phyloP scores from a whole-genome alignment of 2,329 filamentous ascomycete genomes.

The Talaromyces albobiverticillius region DNA sequence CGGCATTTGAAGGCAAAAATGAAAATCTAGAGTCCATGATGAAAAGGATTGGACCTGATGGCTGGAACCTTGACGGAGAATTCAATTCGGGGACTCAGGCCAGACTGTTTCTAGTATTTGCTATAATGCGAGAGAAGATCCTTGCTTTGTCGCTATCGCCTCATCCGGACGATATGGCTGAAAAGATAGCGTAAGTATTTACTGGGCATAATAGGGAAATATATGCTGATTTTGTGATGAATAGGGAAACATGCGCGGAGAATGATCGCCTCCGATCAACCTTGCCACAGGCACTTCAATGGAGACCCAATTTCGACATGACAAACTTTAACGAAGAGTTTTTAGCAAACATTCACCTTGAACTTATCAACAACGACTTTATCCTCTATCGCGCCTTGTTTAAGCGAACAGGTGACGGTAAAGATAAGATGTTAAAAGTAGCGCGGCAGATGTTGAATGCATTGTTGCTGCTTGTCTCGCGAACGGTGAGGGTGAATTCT shows the following conservation, averaged over 20 bases:
- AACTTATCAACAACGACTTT: conserved; percentile 8
- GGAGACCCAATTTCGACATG: not conserved
- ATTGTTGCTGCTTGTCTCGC: not conserved
- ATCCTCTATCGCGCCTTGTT: not conserved
- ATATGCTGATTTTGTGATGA: not conserved
- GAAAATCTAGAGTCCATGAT: not conserved
- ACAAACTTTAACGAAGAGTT: not conserved
- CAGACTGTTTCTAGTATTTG: not conserved
- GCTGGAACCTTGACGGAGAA: conserved; percentile 6
- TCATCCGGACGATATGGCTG: not conserved
- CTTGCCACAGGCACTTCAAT: not conserved
- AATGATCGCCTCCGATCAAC: not conserved
- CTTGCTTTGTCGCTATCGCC: conserved; percentile 9
- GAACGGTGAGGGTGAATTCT: not conserved
- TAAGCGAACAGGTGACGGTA: not conserved
- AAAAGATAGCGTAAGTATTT: not conserved
- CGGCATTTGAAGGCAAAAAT: not conserved
- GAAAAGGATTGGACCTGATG: not conserved
- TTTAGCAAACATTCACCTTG: not conserved
- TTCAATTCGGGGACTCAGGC: not conserved
- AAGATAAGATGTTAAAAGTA: not conserved
- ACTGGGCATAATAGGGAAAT: not conserved
- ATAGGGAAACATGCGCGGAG: conserved; percentile 2
- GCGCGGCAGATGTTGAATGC: not conserved
- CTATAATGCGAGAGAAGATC: conserved; percentile 8